phyloP scores from a whole-genome alignment of 305 asterid genomes.

The Fraxinus nigra region DNA sequence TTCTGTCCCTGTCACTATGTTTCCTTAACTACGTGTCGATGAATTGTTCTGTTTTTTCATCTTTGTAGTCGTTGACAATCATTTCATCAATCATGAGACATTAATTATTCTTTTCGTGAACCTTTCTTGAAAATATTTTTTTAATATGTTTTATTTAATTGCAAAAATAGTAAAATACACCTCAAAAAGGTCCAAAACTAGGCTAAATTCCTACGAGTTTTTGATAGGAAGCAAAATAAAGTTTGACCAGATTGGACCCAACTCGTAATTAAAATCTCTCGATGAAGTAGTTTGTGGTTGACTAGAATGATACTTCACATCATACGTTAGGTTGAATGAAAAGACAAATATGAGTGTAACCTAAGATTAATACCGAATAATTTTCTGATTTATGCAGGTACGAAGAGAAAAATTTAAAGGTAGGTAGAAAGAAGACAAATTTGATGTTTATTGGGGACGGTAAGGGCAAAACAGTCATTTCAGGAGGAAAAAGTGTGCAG shows the following conservation, averaged over 20 bases:
- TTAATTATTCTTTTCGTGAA: conserved; percentile 18
- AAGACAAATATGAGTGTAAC: not conserved
- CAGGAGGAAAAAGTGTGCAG: conserved; percentile 70
- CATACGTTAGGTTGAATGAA: no score
- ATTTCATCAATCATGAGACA: not conserved
- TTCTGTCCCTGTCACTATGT: conserved; percentile 13
- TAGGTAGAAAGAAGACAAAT: conserved; percentile 84
- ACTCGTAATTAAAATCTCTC: not conserved
- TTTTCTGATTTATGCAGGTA: conserved; percentile 45
- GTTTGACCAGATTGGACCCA: not conserved
- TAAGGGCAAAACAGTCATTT: conserved; percentile 82
- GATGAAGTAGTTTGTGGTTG: not conserved
- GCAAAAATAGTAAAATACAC: not conserved
- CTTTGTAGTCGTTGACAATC: conserved; percentile 22
- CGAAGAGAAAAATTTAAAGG: conserved; percentile 65
- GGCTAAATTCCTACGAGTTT: not conserved
- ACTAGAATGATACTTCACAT: not conserved
- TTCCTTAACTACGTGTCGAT: conserved; percentile 29
- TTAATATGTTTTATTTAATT: not conserved
- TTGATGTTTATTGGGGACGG: conserved; percentile 94
- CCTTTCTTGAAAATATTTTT: not conserved
- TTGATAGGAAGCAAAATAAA: not conserved
- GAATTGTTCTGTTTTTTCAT: not conserved
- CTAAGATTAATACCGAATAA: not conserved
- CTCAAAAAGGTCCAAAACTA: not conserved